These are phyloP conservation scores for Aspergillus persii DNA, from an alignment of 2,329 filamentous ascomycete species.

Conservation along the genomic window DNA sequence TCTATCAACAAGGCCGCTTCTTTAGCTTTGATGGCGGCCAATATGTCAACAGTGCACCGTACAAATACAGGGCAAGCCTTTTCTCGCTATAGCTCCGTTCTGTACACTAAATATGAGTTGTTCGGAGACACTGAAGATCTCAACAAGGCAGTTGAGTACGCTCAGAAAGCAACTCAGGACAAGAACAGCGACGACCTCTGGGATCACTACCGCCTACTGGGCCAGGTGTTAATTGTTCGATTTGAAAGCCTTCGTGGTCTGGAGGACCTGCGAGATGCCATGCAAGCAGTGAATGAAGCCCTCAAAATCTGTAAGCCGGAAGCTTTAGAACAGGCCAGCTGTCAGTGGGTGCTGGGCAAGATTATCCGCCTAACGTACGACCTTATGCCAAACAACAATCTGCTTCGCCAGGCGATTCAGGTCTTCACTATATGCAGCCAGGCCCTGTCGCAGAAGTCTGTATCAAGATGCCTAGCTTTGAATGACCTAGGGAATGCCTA, in stretches of 20 bases:
- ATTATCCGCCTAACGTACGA: background rate
- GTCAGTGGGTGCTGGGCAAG: conserved; percentile 3
- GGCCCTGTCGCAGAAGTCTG: background rate
- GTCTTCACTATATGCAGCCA: background rate
- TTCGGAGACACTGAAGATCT: background rate
- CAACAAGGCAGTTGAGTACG: background rate
- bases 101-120: conserved; percentile 1
- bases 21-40: background rate
- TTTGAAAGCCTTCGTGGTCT: background rate
- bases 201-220: background rate
- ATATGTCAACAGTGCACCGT: background rate
- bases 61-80: background rate
- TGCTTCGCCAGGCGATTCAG: background rate
- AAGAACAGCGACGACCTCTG: background rate
- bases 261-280: background rate
- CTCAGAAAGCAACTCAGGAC: background rate
- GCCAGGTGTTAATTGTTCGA: background rate
- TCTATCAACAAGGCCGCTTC: background rate
- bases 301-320: background rate
- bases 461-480: background rate
- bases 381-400: background rate
- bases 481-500: conserved; percentile 6
- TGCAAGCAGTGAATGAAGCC: background rate
- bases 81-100: background rate
- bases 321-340: background rate